These are phyloP conservation scores for Trametes hirsuta DNA, from an alignment of 1,284 basidiomycete species.

Conservation along the genomic window DNA sequence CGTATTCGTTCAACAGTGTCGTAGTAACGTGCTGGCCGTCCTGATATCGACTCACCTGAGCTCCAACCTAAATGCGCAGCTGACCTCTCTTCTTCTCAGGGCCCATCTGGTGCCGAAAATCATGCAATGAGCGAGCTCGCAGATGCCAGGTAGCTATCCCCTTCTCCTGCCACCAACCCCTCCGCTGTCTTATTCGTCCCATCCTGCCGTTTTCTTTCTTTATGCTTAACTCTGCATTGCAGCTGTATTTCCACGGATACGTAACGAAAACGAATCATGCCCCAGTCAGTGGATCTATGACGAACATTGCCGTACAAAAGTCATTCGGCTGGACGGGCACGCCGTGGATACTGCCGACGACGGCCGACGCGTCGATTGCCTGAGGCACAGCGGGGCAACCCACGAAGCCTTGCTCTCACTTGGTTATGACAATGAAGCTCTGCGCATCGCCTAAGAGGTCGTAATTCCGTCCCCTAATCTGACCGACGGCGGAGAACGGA, in stretches of 20 bases:
- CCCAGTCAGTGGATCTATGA: not conserved
- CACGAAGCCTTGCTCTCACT: not conserved
- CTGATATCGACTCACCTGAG: slow-evolving; percentile 17
- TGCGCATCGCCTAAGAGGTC: not conserved
- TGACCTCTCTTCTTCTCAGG: slow-evolving; percentile 25
- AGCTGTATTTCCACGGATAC: not conserved
- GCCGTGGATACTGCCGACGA: not conserved
- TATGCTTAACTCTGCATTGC: not conserved
- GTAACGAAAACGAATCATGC: not conserved
- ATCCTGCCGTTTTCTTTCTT: not conserved
- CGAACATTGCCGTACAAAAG: not conserved
- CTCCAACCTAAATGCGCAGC: slow-evolving; percentile 25
- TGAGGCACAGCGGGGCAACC: not conserved
- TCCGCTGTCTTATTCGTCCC: not conserved
- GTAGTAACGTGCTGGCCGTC: not conserved
- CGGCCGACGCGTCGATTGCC: not conserved
- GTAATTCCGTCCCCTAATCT: not conserved
- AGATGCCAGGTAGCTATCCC: not conserved
- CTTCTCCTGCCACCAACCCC: not conserved
- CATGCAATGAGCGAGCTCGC: not conserved
- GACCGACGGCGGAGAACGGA: not conserved
- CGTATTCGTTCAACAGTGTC: slow-evolving; percentile 6
- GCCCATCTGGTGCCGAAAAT: slow-evolving; percentile 11
- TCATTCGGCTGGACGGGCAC: not conserved
- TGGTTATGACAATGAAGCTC: slow-evolving; percentile 5